Conservation (phyloP, 2,329 filamentous ascomycete genomes). For the Colletotrichum gloeosporioides region DNA sequence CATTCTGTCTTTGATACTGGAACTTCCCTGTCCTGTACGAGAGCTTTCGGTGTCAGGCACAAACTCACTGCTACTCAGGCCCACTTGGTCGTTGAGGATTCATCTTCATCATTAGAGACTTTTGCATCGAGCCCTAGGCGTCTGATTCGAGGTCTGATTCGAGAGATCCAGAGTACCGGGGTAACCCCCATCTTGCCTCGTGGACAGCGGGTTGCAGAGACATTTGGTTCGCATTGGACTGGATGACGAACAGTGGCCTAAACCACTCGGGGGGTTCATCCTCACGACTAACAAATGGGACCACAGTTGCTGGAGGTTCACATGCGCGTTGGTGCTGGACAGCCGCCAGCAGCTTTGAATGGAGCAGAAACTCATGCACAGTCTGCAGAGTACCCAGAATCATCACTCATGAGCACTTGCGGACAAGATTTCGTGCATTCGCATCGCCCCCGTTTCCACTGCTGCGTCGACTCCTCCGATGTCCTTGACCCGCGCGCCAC, state of each 20-base stretch:
- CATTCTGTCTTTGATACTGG: neutral
- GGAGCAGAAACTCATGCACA: neutral
- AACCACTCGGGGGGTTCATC: neutral
- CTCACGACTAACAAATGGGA: neutral
- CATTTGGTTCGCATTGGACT: neutral
- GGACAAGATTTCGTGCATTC: neutral
- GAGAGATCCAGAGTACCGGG: neutral
- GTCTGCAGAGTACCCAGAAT: neutral
- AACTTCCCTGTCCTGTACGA: neutral
- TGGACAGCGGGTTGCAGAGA: neutral
- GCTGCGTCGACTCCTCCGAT: neutral
- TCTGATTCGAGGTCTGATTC: neutral
- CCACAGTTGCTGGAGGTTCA: neutral
- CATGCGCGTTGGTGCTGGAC: neutral
- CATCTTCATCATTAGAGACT: neutral
- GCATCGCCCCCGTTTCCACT: neutral
- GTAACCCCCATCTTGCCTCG: neutral
- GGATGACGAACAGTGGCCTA: neutral
- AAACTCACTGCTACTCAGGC: neutral
- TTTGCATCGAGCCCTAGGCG: neutral
- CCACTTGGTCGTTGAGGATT: neutral
- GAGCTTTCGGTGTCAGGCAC: neutral
- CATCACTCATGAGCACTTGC: neutral
- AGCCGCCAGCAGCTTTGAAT: neutral
- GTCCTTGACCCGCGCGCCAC: neutral